Percentiles rank a stretch among this genome's conserved stretches.
phyloP scores from a whole-genome alignment of 2,329 filamentous ascomycete genomes.

The Botryotinia globosa region DNA sequence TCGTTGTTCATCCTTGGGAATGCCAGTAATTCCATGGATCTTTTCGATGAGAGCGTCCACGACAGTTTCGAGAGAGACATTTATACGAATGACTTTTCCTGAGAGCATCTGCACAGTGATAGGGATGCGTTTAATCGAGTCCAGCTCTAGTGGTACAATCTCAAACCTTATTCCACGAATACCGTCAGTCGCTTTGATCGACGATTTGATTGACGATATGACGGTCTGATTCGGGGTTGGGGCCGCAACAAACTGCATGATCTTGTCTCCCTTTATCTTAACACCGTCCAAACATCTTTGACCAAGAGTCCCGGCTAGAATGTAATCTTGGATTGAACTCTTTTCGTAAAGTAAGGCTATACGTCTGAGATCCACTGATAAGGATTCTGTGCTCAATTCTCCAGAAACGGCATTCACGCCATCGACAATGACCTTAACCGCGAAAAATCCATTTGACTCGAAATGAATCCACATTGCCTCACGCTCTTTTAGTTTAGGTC shows the following conservation, averaged over 20 bases:
- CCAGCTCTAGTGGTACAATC: conserved; percentile 5
- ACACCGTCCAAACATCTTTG: conserved; percentile 14
- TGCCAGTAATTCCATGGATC: too few relatives aligned
- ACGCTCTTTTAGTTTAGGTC: conserved; percentile 28
- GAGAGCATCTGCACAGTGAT: conserved; percentile 67
- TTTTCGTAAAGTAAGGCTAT: conserved; percentile 3
- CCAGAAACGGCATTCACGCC: conserved; percentile 45
- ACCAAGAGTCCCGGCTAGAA: not conserved
- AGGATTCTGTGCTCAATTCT: not conserved
- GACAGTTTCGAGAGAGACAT: too few relatives aligned
- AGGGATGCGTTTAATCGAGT: conserved; percentile 32
- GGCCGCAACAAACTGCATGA: conserved; percentile 16
- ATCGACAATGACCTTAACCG: conserved; percentile 43
- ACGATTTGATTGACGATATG: too few relatives aligned
- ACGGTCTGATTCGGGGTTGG: too few relatives aligned
- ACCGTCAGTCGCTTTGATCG: too few relatives aligned
- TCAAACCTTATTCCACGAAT: conserved; percentile 15
- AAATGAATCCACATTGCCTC: conserved; percentile 47
- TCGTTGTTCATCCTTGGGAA: too few relatives aligned
- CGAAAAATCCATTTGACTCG: conserved; percentile 32
- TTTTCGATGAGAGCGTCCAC: not conserved
- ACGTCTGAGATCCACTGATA: conserved; percentile 2
- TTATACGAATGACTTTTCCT: conserved; percentile 56
- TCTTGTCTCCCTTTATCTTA: conserved; percentile 16
- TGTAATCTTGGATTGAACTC: conserved; percentile 42